A percentile compares a stretch with the other conserved stretches of the same genome.
These are phyloP conservation scores for Lolium multiflorum DNA, from an alignment of 176 grass and related monocot genomes.

Conservation along the genomic window DNA sequence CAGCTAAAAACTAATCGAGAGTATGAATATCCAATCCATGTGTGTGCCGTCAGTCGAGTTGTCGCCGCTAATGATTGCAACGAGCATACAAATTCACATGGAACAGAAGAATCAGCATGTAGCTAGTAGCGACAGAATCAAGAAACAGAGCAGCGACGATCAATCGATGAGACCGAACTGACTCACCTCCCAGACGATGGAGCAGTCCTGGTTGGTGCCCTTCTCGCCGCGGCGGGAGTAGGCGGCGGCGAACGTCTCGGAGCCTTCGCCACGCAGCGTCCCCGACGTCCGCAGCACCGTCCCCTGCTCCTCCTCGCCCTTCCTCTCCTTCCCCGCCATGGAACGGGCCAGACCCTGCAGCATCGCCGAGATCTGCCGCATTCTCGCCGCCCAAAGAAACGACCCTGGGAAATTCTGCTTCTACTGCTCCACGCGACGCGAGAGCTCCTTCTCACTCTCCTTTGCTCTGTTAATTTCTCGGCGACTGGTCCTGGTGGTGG, in stretches of 20 bases:
- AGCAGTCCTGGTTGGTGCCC: constrained; percentile 92
- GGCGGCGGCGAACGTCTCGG: constrained; percentile 69
- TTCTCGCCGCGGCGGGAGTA: constrained; percentile 91
- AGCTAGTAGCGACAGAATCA: neutral
- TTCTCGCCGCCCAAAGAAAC: constrained; percentile 14
- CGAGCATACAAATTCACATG: neutral
- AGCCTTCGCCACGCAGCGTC: constrained; percentile 58
- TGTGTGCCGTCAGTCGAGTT: neutral
- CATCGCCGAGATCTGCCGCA: constrained; percentile 83
- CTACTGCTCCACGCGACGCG: neutral
- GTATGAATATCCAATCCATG: neutral
- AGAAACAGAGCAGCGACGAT: neutral
- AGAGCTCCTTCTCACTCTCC: neutral
- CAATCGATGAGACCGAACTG: neutral
- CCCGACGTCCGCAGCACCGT: constrained; percentile 73
- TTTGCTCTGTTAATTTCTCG: neutral
- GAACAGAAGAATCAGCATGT: neutral
- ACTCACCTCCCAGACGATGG: constrained; percentile 87
- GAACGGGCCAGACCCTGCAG: constrained; percentile 80
- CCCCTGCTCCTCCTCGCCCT: constrained; percentile 13
- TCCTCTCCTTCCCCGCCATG: constrained; percentile 54
- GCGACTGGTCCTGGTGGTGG: neutral
- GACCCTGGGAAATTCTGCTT: too few relatives aligned
- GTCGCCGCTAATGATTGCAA: neutral
- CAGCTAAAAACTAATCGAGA: neutral